Conservation (phyloP, 352 stramenopile genomes). For the Thraustochytrium sp. region DNA sequence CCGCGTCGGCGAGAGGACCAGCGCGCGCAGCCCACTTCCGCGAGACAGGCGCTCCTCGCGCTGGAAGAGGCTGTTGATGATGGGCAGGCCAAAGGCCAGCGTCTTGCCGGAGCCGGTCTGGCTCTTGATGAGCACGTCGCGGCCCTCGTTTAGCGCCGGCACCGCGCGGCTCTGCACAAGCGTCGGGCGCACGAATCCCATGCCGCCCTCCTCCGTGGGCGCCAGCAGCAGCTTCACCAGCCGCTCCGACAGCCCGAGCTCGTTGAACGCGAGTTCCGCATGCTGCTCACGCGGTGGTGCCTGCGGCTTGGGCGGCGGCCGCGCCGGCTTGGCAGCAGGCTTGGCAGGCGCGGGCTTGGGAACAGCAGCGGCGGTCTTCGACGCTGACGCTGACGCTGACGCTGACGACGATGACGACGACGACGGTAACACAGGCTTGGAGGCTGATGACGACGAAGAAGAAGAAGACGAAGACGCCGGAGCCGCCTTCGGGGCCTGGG, state of each 20-base stretch:
- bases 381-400: not conserved
- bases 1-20: slow-evolving; percentile 38
- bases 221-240: not conserved
- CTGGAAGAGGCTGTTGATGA: not conserved
- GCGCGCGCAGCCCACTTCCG: not conserved
- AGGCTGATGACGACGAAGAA: too few species aligned
- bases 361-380: not conserved
- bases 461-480: too few species aligned
- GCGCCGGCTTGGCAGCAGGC: not conserved
- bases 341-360: not conserved
- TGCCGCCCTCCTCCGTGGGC: not conserved
- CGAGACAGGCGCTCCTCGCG: not conserved
- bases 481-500: not conserved
- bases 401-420: not conserved
- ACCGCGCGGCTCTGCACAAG: slow-evolving; percentile 7
- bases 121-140: slow-evolving; percentile 31
- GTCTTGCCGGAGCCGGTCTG: slow-evolving; percentile 44
- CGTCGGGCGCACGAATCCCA: slow-evolving; percentile 29
- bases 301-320: not conserved
- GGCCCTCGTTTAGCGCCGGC: not conserved
- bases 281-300: not conserved
- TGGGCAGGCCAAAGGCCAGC: slow-evolving; percentile 35
- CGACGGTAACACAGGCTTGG: not conserved
- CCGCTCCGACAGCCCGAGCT: not conserved
- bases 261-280: not conserved